A percentile compares a stretch with the other conserved stretches of the same genome.
Conservation (phyloP, 805 yeast species). For the Phaffomyces opuntiae region DNA sequence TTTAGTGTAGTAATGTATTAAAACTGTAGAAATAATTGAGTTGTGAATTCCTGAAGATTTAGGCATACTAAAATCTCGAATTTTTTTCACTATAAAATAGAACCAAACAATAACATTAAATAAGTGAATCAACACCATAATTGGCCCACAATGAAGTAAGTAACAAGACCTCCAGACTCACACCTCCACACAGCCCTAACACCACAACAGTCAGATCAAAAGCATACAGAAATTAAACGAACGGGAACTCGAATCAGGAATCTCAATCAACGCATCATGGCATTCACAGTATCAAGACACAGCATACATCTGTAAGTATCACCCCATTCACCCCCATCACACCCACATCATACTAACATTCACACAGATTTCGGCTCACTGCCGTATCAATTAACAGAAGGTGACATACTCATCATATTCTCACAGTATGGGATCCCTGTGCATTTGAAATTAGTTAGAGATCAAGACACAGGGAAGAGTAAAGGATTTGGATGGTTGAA, state of each 20-base stretch:
- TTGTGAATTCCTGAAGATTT: no score
- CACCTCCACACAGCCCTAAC: no score
- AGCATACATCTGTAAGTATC: slow-evolving; percentile 49
- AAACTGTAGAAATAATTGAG: no score
- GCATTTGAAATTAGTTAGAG: slow-evolving; percentile 62
- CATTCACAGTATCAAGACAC: slow-evolving; percentile 77
- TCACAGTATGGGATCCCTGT: slow-evolving; percentile 89
- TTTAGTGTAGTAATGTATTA: no score
- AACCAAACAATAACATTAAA: no score
- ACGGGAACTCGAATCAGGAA: slow-evolving; percentile 56
- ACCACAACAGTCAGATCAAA: no score
- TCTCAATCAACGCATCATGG: slow-evolving; percentile 71
- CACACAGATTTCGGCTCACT: slow-evolving; percentile 56
- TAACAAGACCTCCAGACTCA: no score
- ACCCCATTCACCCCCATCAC: neutral
- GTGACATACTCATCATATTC: slow-evolving; percentile 70
- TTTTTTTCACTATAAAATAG: no score
- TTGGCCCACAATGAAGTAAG: no score
- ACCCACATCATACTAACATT: neutral
- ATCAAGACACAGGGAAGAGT: slow-evolving; percentile 55
- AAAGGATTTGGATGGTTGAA: slow-evolving; percentile 77
- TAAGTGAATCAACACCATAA: no score
- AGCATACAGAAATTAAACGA: slow-evolving; percentile 38
- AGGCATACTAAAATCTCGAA: no score
- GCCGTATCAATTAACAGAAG: slow-evolving; percentile 58